A percentile compares a stretch with the other conserved stretches of the same genome.
Evolutionary conservation across 441 rosid genomes (phyloP).

Genomic region (Manihot esculenta): DNA sequence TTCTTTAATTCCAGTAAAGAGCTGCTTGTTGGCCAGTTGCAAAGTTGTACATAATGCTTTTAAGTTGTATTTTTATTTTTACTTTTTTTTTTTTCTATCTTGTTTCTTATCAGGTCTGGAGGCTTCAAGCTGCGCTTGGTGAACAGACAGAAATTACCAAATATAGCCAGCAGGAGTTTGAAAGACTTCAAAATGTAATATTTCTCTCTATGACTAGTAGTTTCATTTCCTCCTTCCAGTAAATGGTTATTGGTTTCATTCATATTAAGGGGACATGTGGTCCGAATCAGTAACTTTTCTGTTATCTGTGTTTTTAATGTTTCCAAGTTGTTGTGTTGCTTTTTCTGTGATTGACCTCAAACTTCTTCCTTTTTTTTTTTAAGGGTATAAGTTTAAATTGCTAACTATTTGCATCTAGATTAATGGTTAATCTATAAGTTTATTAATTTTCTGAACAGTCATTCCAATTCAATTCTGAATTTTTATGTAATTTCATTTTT

Average conservation of each 20-base stretch:
- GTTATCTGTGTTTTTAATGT: background rate
- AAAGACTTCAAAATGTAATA: conserved; percentile 89
- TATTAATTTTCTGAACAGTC: background rate
- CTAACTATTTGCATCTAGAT: background rate
- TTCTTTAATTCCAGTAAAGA: background rate
- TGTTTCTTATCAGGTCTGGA: conserved; percentile 69
- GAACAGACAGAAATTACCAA: conserved; percentile 92
- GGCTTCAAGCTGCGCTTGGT: conserved; percentile 97
- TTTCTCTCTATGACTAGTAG: conserved; percentile 14
- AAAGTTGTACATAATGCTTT: background rate
- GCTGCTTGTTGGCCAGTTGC: conserved; percentile 5
- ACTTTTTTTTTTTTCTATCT: background rate
- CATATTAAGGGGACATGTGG: background rate
- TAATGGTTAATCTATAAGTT: background rate
- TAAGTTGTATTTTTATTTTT: background rate
- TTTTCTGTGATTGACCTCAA: background rate
- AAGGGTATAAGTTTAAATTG: background rate
- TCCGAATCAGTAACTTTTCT: conserved; percentile 7
- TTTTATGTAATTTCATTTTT: background rate
- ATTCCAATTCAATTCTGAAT: background rate
- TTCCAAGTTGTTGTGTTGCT: conserved; percentile 2
- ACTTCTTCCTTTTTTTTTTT: conserved; percentile 1
- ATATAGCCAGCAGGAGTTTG: conserved; percentile 87
- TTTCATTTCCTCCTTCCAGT: background rate
- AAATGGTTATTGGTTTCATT: background rate